A percentile compares a stretch with the other conserved stretches of the same genome.
These are phyloP conservation scores for Citrullus amarus DNA, from an alignment of 306 rosid species.

Conservation along the genomic window DNA sequence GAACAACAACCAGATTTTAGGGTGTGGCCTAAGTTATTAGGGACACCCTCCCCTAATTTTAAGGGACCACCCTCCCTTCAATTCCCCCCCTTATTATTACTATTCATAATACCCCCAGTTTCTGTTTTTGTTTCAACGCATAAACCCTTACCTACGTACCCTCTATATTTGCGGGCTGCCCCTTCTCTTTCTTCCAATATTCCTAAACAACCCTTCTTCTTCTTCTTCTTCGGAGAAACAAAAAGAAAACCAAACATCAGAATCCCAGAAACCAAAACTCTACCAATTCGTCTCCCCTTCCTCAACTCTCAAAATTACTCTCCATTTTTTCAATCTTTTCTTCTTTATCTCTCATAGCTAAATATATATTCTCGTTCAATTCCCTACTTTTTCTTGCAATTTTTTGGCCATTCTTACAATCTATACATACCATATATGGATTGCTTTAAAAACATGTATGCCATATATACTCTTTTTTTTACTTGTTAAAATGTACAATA, in stretches of 20 bases:
- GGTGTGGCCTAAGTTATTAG: not conserved
- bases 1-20: not conserved
- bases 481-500: not conserved
- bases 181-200: not conserved
- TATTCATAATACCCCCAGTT: not conserved
- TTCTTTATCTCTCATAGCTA: not conserved
- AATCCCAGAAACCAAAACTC: conserved; percentile 25
- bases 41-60: not conserved
- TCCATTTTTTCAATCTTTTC: not conserved
- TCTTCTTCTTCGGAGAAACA: not conserved
- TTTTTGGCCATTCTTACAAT: too few relatives aligned
- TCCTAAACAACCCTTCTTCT: not conserved
- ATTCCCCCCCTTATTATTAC: too few relatives aligned
- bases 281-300: not conserved
- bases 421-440: not conserved
- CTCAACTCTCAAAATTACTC: not conserved
- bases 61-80: not conserved
- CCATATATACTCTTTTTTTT: not conserved
- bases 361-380: not conserved
- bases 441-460: not conserved
- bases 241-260: conserved; percentile 13
- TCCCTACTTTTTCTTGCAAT: not conserved
- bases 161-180: conserved; percentile 8
- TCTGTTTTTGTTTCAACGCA: not conserved
- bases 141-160: not conserved